Evolutionary conservation across 768 basidiomycete species (phyloP).

Genomic region (Russula compacta): DNA sequence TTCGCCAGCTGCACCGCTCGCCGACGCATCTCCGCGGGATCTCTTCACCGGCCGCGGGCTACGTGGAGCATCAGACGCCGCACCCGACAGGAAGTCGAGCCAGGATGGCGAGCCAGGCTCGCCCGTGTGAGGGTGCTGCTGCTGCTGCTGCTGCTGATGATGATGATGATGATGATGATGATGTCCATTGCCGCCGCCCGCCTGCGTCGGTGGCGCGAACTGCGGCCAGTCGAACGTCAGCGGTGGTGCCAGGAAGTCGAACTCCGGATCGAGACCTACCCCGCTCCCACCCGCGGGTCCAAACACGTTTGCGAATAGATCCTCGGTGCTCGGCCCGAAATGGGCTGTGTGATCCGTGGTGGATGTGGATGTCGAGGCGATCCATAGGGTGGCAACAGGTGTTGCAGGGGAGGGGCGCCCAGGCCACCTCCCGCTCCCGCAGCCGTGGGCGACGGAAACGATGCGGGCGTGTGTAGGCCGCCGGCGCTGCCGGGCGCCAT

Average conservation of each 20-base stretch:
- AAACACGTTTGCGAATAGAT: constrained; percentile 20
- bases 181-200: neutral
- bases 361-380: constrained; percentile 9
- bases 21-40: constrained; percentile 8
- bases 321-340: constrained; percentile 9
- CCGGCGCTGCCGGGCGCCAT: neutral
- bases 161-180: no score
- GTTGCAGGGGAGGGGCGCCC: neutral
- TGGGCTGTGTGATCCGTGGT: constrained; percentile 13
- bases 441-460: constrained; percentile 7
- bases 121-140: neutral
- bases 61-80: constrained; percentile 4
- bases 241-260: constrained; percentile 16
- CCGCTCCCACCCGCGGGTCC: constrained; percentile 16
- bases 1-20: neutral
- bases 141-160: no score
- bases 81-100: constrained; percentile 19
- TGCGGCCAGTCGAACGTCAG: constrained; percentile 23
- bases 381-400: neutral
- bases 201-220: constrained; percentile 15
- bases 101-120: constrained; percentile 11
- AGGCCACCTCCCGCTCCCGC: neutral
- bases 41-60: constrained; percentile 11
- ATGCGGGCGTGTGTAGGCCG: neutral
- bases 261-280: constrained; percentile 19